These are phyloP conservation scores for Pleurotus citrinopileatus DNA, from an alignment of 768 basidiomycete genomes.

Conservation along the genomic window DNA sequence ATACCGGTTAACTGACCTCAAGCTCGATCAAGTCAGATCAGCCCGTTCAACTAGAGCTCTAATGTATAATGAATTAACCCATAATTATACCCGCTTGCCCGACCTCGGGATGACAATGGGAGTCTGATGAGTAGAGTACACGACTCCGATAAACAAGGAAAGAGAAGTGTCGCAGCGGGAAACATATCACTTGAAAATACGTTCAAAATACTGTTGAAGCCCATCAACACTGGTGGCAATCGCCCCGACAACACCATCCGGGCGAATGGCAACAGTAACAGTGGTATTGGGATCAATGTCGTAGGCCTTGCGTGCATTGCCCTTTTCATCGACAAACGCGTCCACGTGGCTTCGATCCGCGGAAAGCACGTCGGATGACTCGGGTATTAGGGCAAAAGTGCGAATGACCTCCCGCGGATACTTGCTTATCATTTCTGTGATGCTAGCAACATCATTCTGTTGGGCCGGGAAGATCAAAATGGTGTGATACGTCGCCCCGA, in stretches of 20 bases:
- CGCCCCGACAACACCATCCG: slow-evolving; percentile 44
- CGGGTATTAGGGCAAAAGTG: background rate
- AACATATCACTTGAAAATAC: slow-evolving; percentile 8
- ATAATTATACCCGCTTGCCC: too few species aligned
- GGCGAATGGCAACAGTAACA: slow-evolving; percentile 25
- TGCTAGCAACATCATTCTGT: background rate
- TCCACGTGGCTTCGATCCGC: background rate
- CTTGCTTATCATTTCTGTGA: background rate
- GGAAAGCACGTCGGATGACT: background rate
- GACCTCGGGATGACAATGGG: too few species aligned
- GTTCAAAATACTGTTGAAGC: slow-evolving; percentile 31
- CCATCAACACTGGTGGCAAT: slow-evolving; percentile 30
- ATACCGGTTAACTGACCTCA: background rate
- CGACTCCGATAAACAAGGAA: too few species aligned
- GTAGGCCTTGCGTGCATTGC: background rate
- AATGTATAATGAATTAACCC: too few species aligned
- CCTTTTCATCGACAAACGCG: background rate
- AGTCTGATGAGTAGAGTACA: too few species aligned
- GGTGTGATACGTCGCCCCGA: slow-evolving; percentile 6
- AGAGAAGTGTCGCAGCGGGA: too few species aligned
- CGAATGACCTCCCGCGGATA: background rate
- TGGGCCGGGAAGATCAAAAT: slow-evolving; percentile 3
- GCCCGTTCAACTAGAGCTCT: too few species aligned
- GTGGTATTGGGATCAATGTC: background rate
- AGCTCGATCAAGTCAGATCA: too few species aligned